A percentile compares a stretch with the other conserved stretches of the same genome.
Conservation (phyloP, 2,329 filamentous ascomycete species). For the Berkeleyomyces rouxiae region DNA sequence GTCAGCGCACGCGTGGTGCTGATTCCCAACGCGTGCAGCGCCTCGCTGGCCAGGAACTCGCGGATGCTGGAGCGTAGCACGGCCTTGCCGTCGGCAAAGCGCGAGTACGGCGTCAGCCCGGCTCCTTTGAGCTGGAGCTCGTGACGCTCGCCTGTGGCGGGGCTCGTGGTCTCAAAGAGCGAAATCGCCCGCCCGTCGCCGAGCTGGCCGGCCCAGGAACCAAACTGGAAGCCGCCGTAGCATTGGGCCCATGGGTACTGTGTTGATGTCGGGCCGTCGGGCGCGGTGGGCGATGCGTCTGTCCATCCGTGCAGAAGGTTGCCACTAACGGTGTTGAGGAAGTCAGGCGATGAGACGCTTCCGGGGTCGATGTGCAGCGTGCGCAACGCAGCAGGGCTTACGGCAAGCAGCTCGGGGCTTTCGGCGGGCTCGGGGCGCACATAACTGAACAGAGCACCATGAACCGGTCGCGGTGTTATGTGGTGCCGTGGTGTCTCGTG, state of each 20-base stretch:
- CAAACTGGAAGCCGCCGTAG: constrained; percentile 72
- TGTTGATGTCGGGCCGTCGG: constrained; percentile 24
- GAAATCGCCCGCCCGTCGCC: constrained; percentile 91
- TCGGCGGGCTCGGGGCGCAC: constrained; percentile 62
- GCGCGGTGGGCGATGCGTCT: constrained; percentile 41
- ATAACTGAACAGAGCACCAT: constrained; percentile 74
- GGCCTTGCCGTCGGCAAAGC: constrained; percentile 90
- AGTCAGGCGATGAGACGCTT: constrained; percentile 56
- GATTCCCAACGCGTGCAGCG: constrained; percentile 68
- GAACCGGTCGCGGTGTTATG: constrained; percentile 69
- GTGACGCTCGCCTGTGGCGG: constrained; percentile 53
- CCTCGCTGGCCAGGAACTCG: constrained; percentile 86
- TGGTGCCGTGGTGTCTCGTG: constrained; percentile 63
- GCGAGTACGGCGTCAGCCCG: constrained; percentile 81
- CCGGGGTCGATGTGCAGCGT: constrained; percentile 61
- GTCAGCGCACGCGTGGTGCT: constrained; percentile 76
- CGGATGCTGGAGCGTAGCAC: constrained; percentile 84
- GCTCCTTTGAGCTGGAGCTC: constrained; percentile 93
- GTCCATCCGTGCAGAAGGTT: constrained; percentile 71
- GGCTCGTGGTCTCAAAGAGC: constrained; percentile 76
- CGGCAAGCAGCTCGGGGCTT: constrained; percentile 61
- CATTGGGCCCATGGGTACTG: constrained; percentile 93
- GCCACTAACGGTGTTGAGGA: constrained; percentile 61
- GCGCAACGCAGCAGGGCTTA: constrained; percentile 60
- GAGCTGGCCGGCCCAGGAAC: constrained; percentile 87